Evolutionary conservation across 306 rosid genomes (phyloP).

Genomic region (Oxytropis ochrocephala): DNA sequence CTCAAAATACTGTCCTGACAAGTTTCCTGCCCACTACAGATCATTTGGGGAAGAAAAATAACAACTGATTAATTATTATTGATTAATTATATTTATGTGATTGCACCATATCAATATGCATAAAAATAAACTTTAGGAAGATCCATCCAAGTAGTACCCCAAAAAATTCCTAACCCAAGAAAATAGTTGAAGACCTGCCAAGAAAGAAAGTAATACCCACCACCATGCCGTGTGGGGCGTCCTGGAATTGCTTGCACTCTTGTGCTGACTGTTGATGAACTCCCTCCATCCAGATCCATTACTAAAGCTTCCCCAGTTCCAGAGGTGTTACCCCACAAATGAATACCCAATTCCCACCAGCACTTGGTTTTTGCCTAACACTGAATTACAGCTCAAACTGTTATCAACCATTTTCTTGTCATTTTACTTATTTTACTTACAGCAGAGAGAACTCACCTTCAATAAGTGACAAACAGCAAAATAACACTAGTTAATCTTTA

Average conservation of each 20-base stretch:
- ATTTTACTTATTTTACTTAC: neutral
- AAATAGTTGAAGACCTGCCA: neutral
- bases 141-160: neutral
- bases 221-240: slow-evolving; percentile 10
- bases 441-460: neutral
- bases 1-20: neutral
- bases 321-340: slow-evolving; percentile 20
- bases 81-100: neutral
- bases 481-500: neutral
- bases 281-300: slow-evolving; percentile 40
- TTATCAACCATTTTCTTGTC: neutral
- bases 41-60: neutral
- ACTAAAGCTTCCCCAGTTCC: slow-evolving; percentile 15
- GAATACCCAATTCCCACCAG: slow-evolving; percentile 17
- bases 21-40: neutral
- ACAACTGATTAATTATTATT: neutral
- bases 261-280: slow-evolving; percentile 20
- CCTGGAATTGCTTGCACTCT: slow-evolving; percentile 17
- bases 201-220: slow-evolving; percentile 24
- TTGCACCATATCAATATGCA: neutral
- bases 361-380: slow-evolving; percentile 18
- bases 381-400: slow-evolving; percentile 23
- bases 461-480: neutral
- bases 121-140: neutral
- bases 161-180: neutral